Evolutionary conservation across 176 grass and related monocot species (phyloP).

Genomic region (sorghum (Sorghum bicolor)): DNA sequence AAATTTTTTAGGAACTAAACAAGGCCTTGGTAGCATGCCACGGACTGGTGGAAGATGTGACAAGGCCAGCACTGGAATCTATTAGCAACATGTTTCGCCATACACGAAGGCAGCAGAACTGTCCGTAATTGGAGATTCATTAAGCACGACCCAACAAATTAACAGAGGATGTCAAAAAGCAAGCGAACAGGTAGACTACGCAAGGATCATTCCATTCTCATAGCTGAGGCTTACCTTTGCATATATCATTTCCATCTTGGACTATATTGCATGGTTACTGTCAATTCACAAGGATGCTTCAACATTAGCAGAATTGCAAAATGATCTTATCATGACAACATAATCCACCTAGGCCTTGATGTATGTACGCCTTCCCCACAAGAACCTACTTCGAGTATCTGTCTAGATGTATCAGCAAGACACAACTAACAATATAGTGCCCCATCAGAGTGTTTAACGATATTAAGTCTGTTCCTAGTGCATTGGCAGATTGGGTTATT

Average conservation of each 20-base stretch:
- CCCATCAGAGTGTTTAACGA: background rate
- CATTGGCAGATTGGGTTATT: background rate
- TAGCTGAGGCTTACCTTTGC: background rate
- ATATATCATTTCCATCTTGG: background rate
- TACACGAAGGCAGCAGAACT: background rate
- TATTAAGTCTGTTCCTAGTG: background rate
- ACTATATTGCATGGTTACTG: background rate
- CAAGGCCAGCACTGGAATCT: background rate
- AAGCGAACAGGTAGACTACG: background rate
- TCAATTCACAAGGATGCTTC: background rate
- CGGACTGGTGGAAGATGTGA: background rate
- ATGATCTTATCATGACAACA: background rate
- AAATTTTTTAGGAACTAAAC: too few species aligned
- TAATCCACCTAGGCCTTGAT: background rate
- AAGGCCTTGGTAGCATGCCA: background rate
- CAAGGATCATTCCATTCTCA: background rate
- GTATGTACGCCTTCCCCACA: background rate
- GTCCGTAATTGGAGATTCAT: background rate
- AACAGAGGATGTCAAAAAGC: background rate
- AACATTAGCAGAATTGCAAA: background rate
- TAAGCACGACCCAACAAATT: background rate
- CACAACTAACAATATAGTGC: background rate
- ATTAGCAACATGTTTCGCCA: background rate
- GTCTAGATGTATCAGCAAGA: background rate
- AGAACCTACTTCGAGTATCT: background rate